Base-by-base conservation (phyloP, 805 yeast genomes). In the Kazachstania martiniae region DNA sequence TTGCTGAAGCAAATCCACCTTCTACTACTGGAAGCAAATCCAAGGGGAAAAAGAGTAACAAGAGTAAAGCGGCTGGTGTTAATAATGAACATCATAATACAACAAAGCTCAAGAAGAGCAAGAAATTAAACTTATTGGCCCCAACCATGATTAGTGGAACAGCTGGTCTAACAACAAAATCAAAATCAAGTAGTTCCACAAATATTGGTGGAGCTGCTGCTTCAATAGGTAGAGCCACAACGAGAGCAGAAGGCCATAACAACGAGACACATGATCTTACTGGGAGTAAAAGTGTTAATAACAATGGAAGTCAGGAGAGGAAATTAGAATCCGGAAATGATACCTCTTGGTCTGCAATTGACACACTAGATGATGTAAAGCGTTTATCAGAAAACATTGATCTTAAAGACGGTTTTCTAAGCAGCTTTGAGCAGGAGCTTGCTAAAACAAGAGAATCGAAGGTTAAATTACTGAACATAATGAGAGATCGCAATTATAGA, bases 291-390 rank as follows among this genome's bases (percentile, higher is more conserved):
- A 12, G 21, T 5, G 16, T 21, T 12, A 13, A 12, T 4, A 10
- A 14, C 5, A 25, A 24, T 16, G 24, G 16, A 7, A n/a, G 12
- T 6, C 15, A 21, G 5, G 62, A 71, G n/a, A n/a, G n/a, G n/a
- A n/a, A n/a, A n/a, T n/a, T n/a, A n/a, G n/a, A n/a, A n/a, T n/a
- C n/a, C n/a, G n/a, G n/a, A 38, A 86, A 77, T 57, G 94, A 83
- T 55, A 68, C 70, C 46, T 63, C 83, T 28, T 87, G 94, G 94
- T 77, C 89, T 5, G 93, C 84, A 43, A 76, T 86, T 31, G 94
- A 82, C 46, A 78, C 82, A 0, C 63, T 89, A 40, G 87, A 84
- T 41, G 94, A 83, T 41, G 91, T 85, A 6, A 69, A 70, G 35
- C 64, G 63, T 32, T 65, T 78, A 62, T 73, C 83, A 1, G 46